Conservation (phyloP, 2,329 filamentous ascomycete species). For the Beauveria pseudobassiana region DNA sequence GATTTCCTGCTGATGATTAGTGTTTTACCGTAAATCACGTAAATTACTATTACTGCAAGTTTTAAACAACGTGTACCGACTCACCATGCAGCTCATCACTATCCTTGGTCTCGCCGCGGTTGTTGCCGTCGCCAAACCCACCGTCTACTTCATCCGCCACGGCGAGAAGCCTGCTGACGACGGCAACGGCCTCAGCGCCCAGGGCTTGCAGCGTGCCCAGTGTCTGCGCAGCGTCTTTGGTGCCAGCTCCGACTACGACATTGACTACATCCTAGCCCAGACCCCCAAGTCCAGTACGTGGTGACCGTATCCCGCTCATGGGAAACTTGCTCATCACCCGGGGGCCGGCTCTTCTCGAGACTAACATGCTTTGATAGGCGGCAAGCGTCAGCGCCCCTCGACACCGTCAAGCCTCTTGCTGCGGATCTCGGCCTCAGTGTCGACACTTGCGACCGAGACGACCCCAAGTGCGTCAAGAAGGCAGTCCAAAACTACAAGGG, state of each 20-base stretch:
- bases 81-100: constrained; percentile 17
- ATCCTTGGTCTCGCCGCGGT: constrained; percentile 16
- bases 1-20: not conserved
- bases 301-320: too few relatives aligned
- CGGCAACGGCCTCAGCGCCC: constrained; percentile 40
- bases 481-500: constrained; percentile 40
- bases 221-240: constrained; percentile 53
- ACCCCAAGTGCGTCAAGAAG: constrained; percentile 45
- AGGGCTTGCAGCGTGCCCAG: constrained; percentile 49
- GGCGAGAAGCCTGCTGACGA: constrained; percentile 52
- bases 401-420: constrained; percentile 51
- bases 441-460: constrained; percentile 49
- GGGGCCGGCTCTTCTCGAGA: too few relatives aligned
- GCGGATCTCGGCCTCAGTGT: constrained; percentile 46
- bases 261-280: constrained; percentile 52
- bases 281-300: constrained; percentile 37
- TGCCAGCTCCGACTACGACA: constrained; percentile 41
- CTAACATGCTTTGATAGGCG: constrained; percentile 25
- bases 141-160: constrained; percentile 56
- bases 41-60: too few relatives aligned
- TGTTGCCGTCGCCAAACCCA: constrained; percentile 28
- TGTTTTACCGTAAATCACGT: not conserved
- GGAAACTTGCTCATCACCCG: too few relatives aligned
- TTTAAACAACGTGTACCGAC: not conserved
- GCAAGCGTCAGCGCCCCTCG: constrained; percentile 44